Evolutionary conservation across 139 green algal genomes (phyloP).

Genomic region (Chlamydomonas incerta): DNA sequence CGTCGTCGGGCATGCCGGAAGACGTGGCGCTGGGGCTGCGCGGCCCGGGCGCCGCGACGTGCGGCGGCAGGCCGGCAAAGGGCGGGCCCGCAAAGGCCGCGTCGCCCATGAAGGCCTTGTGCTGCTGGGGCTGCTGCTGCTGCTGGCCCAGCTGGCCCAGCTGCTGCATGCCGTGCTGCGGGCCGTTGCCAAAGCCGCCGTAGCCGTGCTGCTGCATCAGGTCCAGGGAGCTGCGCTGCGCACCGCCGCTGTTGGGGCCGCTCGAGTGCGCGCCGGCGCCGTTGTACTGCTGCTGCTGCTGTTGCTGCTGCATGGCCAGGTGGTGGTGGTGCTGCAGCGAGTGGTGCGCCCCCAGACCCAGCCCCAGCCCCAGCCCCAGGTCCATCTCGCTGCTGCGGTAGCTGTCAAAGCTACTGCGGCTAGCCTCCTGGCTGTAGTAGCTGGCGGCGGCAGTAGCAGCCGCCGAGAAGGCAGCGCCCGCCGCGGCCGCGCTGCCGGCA

Average conservation of each 20-base stretch:
- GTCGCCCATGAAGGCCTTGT: neutral
- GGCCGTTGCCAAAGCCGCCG: no score
- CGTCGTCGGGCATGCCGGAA: neutral
- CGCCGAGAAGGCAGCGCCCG: neutral
- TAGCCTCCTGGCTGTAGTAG: slow-evolving; percentile 43
- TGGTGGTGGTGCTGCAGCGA: neutral
- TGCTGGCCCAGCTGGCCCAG: neutral
- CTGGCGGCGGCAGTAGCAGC: neutral
- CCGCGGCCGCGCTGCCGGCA: neutral
- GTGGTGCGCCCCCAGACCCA: neutral
- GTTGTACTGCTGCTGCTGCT: neutral
- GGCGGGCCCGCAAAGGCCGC: no score
- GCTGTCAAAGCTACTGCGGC: slow-evolving; percentile 42
- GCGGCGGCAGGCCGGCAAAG: no score
- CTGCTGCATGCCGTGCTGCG: neutral
- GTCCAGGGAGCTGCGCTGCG: neutral
- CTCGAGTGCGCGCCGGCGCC: neutral
- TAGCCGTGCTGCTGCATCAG: neutral
- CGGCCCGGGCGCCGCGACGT: no score
- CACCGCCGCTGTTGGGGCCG: slow-evolving; percentile 12
- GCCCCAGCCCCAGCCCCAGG: neutral
- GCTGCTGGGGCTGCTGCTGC: neutral
- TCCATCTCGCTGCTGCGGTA: slow-evolving; percentile 34
- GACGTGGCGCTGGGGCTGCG: no score
- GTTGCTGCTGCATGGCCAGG: neutral